Base-by-base conservation (phyloP, 371 early-diverging fungal genomes). In the Mucor saturninus region DNA sequence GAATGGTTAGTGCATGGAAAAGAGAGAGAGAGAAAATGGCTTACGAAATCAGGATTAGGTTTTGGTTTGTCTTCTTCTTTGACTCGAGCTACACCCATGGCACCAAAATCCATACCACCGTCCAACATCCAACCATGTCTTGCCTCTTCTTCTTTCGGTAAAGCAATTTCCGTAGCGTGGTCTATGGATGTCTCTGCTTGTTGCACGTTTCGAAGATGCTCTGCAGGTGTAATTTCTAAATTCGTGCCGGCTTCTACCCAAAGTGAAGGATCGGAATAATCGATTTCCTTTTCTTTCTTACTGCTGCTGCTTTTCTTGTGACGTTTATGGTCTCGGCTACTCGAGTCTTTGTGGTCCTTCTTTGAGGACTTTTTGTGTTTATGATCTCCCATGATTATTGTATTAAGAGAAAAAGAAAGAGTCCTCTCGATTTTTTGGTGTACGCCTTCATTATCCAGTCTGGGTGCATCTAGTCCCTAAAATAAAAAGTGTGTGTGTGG, bases 81-180 rank as follows among this genome's bases (percentile, higher is more conserved):
- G n/a, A 63, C 52, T 37, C 62, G 52, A 5, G 69, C 64, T 13
- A 62, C 45, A 38, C 81, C 81, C 56, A 81, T 61, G 4, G 64
- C 59, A n/a, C 71, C 69, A 68, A 81, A 81, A 50, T 81, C 81
- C 50, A 81, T 66, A 9, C 68, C 66, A 8, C 68, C 76, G 51
- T 71, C 76, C 11, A 78, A n/a, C 81, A 81, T 81, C 81, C 81
- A 81, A 21, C 69, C 76, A 62, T 81, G 75, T 43, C 79, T 63
- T 26, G 69, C 67, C 10, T 63, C 67, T 54, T 70, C 39, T 31
- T 61, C 57, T 49, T 67, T 48, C 14, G 62, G 55, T 5, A 56
- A 4, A 5, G 43, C 26, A 11, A 48, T 13, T 11, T 58, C 49
- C 9, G 52, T 30, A 2, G 61, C 29, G 49, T 64, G 49, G 26